These are phyloP conservation scores for Neofusicoccum kwambonambiense DNA, from an alignment of 2,329 filamentous ascomycete genomes.

Conservation along the genomic window DNA sequence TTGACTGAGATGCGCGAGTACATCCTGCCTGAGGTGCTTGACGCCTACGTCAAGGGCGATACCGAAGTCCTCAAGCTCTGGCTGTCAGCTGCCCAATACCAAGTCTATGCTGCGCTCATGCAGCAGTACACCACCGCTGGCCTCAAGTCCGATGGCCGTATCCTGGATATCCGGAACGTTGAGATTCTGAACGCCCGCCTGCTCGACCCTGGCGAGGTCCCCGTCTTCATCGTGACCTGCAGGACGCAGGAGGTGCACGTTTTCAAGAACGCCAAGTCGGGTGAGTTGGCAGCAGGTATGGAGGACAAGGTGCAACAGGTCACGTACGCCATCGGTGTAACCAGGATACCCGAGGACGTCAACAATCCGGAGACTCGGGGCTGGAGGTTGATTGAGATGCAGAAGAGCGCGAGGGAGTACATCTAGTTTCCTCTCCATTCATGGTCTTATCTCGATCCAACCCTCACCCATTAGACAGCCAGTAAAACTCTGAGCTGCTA, in stretches of 20 bases:
- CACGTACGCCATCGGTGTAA: slow-evolving; percentile 96
- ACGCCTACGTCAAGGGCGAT: slow-evolving; percentile 97
- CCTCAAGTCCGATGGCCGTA: slow-evolving; percentile 90
- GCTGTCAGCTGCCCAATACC: slow-evolving; percentile 94
- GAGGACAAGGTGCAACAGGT: slow-evolving; percentile 98
- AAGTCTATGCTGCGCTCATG: slow-evolving; percentile 93
- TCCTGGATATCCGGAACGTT: slow-evolving; percentile 91
- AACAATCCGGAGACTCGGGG: slow-evolving; percentile 95
- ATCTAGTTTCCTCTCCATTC: slow-evolving; percentile 46
- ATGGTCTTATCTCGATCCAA: not conserved
- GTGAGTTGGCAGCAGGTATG: slow-evolving; percentile 90
- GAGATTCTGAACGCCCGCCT: slow-evolving; percentile 81
- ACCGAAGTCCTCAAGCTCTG: slow-evolving; percentile 86
- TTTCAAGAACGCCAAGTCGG: slow-evolving; percentile 87
- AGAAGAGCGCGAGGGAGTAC: slow-evolving; percentile 95
- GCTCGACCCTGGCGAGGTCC: slow-evolving; percentile 81
- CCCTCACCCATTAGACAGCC: not conserved
- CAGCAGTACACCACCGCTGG: slow-evolving; percentile 94
- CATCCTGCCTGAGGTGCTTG: slow-evolving; percentile 93
- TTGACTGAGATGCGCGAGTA: slow-evolving; percentile 95
- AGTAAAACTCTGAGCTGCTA: too few species aligned
- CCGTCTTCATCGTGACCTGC: slow-evolving; percentile 96
- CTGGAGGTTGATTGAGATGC: slow-evolving; percentile 96
- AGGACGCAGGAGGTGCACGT: slow-evolving; percentile 97
- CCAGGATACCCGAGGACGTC: slow-evolving; percentile 88